phyloP scores from a whole-genome alignment of 495 filamentous ascomycete genomes.

The Umbilicaria muhlenbergii region DNA sequence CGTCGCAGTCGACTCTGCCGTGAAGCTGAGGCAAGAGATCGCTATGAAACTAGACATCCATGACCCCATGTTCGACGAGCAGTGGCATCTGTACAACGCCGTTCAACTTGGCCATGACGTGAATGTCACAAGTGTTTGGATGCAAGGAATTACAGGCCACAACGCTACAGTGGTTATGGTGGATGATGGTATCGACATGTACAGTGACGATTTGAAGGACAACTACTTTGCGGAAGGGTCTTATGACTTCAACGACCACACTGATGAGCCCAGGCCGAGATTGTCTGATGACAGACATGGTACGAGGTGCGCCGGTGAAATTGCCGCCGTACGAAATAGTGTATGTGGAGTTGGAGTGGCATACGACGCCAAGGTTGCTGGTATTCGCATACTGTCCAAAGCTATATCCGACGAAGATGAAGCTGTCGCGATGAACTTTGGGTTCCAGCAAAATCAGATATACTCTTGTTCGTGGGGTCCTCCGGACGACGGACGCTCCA shows the following conservation, averaged over 20 bases:
- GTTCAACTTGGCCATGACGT: conserved; percentile 74
- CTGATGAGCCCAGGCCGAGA: conserved; percentile 59
- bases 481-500: conserved; percentile 77
- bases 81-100: conserved; percentile 91
- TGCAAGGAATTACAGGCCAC: conserved; percentile 80
- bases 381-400: conserved; percentile 79
- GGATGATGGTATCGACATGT: conserved; percentile 93
- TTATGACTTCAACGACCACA: conserved; percentile 87
- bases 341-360: conserved; percentile 94
- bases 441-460: conserved; percentile 79
- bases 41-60: conserved; percentile 50
- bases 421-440: conserved; percentile 82
- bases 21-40: conserved; percentile 43
- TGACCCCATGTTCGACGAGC: conserved; percentile 82
- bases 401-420: conserved; percentile 88
- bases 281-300: conserved; percentile 76
- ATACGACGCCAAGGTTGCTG: conserved; percentile 78
- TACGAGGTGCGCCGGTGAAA: conserved; percentile 87
- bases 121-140: conserved; percentile 86
- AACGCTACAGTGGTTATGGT: conserved; percentile 85
- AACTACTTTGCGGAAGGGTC: conserved; percentile 88
- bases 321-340: conserved; percentile 77
- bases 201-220: conserved; percentile 80
- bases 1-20: conserved; percentile 28
- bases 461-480: conserved; percentile 99